phyloP scores from a whole-genome alignment of 139 green algal genomes.

The Chlorella ohadii region DNA sequence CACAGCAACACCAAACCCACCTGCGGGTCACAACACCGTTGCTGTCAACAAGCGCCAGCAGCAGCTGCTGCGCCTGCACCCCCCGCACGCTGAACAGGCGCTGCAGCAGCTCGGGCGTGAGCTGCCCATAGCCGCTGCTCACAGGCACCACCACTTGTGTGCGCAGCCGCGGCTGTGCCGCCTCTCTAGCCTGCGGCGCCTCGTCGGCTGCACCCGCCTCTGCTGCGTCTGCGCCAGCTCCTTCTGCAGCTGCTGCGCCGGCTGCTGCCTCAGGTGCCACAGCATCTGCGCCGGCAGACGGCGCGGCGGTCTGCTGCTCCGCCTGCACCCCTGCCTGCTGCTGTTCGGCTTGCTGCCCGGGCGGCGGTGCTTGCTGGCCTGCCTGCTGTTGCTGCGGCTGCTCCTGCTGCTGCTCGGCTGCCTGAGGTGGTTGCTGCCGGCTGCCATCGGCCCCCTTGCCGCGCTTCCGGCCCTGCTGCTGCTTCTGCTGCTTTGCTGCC shows the following conservation, averaged over 20 bases:
- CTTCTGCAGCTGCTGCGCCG: neutral
- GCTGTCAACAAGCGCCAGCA: slow-evolving; percentile 43
- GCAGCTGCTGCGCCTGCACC: slow-evolving; percentile 41
- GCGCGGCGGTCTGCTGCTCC: neutral
- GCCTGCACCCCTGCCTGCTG: neutral
- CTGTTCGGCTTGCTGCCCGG: neutral
- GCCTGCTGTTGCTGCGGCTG: neutral
- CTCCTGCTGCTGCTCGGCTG: neutral
- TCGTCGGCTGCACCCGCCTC: neutral
- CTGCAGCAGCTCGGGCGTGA: slow-evolving; percentile 43
- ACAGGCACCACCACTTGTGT: slow-evolving; percentile 46
- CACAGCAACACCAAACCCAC: neutral
- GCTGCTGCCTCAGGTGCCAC: too few relatives aligned
- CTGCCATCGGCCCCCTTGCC: neutral
- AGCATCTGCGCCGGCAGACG: neutral
- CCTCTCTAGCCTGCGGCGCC: neutral
- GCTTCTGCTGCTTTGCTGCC: slow-evolving; percentile 2
- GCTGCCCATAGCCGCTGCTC: slow-evolving; percentile 29
- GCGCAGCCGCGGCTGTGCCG: slow-evolving; percentile 1
- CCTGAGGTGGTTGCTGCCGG: neutral
- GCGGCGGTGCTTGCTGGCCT: neutral
- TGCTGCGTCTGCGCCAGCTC: neutral
- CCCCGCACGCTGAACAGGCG: slow-evolving; percentile 37
- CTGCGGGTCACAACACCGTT: slow-evolving; percentile 47
- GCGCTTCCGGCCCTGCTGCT: neutral